Evolutionary conservation across 345 rosid species (phyloP), one percentile per base, ranked within the genome.

Genomic region (Nephelium lappaceum): DNA sequence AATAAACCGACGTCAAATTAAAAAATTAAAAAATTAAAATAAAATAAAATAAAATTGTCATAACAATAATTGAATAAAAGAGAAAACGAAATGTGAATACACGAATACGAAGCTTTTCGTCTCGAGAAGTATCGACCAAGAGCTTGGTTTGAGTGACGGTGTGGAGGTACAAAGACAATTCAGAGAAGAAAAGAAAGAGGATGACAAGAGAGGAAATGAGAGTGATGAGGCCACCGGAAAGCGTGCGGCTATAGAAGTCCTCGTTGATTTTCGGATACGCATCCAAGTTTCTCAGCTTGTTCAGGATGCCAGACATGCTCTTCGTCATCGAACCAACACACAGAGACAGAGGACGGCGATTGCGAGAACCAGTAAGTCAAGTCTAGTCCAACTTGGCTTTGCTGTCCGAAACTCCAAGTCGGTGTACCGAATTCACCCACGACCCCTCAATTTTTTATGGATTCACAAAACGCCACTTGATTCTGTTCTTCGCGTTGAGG

Each of bases 211-310:
- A 92, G 79, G 99, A 96, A 70, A 83, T 80, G 78, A 96, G 85
- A 67, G 99, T 93, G 81, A 96, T 92, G 57, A 93, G 85, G 70
- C 99, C 99, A 66, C 98, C 99, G 88, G 97, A 91, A 68, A 93
- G 88, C 0, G 99, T 96, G 15, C 97, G 97, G 87, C 97, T 91
- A 78, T 93, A 93, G 83, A 96, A 96, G 83, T 96, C 99, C 84
- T 96, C 98, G 18, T 96, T 96, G 86, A 96, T 87, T 80, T 96
- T 96, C 0, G 99, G 98, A 79, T 96, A 96, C 0, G 97, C 99
- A 73, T 96, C 99, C 82, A 96, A 85, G 84, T 85, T 92, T 87
- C 95, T 83, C 36, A 93, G 76, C 91, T 84, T 93, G 78, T 89
- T 80, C 9, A n/a, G 6, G 64, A 60, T 19, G 64, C 64, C 21